These are phyloP conservation scores for Aspergillus sp. DNA, from an alignment of 2,329 filamentous ascomycete species.

Conservation along the genomic window DNA sequence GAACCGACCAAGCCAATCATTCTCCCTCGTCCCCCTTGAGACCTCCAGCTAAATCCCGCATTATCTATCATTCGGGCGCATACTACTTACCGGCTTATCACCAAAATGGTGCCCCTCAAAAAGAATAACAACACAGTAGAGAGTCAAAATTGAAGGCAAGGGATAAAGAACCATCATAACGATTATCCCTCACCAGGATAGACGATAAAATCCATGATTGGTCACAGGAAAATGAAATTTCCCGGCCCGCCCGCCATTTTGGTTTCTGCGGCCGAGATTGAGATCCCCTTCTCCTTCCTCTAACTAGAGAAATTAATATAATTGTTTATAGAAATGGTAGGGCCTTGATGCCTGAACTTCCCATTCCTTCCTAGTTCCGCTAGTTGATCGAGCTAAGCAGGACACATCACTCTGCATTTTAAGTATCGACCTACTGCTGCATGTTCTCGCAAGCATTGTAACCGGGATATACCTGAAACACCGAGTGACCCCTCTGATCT, in stretches of 20 bases:
- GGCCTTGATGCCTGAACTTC: background rate
- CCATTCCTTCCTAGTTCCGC: too few relatives aligned
- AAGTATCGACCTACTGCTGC: background rate
- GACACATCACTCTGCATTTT: constrained; percentile 12
- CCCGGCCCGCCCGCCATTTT: background rate
- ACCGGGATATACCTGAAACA: constrained; percentile 8
- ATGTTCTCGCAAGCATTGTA: background rate
- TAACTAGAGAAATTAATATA: too few relatives aligned
- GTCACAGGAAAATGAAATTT: background rate
- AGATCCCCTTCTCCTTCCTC: background rate
- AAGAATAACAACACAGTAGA: too few relatives aligned
- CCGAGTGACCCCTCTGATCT: constrained; percentile 1
- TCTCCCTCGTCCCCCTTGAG: too few relatives aligned
- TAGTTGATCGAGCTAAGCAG: constrained; percentile 1
- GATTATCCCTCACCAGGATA: background rate
- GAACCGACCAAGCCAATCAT: background rate
- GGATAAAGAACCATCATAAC: background rate
- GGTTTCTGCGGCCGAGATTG: constrained; percentile 8
- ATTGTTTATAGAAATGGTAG: too few relatives aligned
- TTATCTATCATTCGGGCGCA: background rate
- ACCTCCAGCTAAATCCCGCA: background rate
- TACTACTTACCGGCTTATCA: background rate
- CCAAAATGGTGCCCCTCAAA: too few relatives aligned
- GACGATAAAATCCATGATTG: background rate
- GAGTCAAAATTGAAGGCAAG: background rate